A percentile compares a stretch with the other conserved stretches of the same genome.
These are phyloP conservation scores for Yarrowia divulgata DNA, from an alignment of 805 yeast species.

Conservation along the genomic window DNA sequence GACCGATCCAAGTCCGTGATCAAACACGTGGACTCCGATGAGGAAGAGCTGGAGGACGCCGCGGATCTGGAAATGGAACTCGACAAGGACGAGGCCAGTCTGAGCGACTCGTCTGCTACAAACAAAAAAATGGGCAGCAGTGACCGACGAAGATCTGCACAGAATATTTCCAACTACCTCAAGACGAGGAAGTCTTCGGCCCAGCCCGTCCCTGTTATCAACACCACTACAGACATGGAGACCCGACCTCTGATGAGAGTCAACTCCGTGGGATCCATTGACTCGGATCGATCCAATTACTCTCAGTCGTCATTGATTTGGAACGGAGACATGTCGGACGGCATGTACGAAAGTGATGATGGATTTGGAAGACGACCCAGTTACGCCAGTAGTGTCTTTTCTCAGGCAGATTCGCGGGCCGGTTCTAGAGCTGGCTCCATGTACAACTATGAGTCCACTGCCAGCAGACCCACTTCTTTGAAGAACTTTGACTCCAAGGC, in stretches of 20 bases:
- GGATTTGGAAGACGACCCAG: slow-evolving; percentile 35
- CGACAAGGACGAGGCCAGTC: slow-evolving; percentile 22
- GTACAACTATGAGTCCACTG: not conserved
- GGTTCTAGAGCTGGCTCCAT: slow-evolving; percentile 22
- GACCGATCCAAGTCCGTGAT: slow-evolving; percentile 22
- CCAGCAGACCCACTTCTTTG: slow-evolving; percentile 12
- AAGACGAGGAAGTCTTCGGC: slow-evolving; percentile 12
- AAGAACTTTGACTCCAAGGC: not conserved
- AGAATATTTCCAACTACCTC: slow-evolving; percentile 23
- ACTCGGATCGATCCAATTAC: not conserved
- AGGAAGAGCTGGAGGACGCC: slow-evolving; percentile 25
- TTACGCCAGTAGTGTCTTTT: slow-evolving; percentile 30
- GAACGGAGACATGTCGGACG: slow-evolving; percentile 35
- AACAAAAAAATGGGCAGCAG: not conserved
- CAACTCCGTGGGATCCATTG: slow-evolving; percentile 27
- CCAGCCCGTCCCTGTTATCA: not conserved
- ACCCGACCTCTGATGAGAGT: slow-evolving; percentile 14
- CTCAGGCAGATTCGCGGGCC: slow-evolving; percentile 26
- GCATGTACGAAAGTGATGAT: slow-evolving; percentile 22
- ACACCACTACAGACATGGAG: not conserved
- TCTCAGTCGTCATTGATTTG: slow-evolving; percentile 25
- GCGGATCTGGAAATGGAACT: slow-evolving; percentile 26
- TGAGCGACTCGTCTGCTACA: slow-evolving; percentile 20
- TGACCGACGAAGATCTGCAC: slow-evolving; percentile 24
- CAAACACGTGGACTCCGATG: slow-evolving; percentile 33